Evolutionary conservation across 768 basidiomycete genomes (phyloP).

Genomic region (Tubosaeta sp.): DNA sequence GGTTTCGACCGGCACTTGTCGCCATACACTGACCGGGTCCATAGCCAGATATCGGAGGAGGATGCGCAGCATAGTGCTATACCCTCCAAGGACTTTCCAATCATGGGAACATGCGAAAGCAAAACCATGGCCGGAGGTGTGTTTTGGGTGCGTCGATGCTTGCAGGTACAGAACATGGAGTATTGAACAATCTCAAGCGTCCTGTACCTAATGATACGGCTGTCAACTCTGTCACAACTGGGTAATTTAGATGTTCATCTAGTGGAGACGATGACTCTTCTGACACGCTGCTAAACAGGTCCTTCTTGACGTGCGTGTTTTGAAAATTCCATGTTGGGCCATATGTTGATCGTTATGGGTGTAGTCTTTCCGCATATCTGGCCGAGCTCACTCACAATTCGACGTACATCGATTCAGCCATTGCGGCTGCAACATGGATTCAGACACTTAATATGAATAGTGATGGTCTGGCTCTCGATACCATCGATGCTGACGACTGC

Average conservation of each 20-base stretch:
- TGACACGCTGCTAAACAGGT: slow-evolving; percentile 19
- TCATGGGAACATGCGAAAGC: slow-evolving; percentile 42
- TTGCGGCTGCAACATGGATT: slow-evolving; percentile 47
- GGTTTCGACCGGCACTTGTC: background rate
- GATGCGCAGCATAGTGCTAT: slow-evolving; percentile 26
- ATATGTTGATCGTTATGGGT: background rate
- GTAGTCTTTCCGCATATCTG: slow-evolving; percentile 47
- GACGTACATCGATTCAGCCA: slow-evolving; percentile 45
- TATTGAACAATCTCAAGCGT: slow-evolving; percentile 27
- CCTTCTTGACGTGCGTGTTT: slow-evolving; percentile 37
- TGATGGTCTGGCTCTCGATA: slow-evolving; percentile 43
- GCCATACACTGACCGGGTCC: background rate
- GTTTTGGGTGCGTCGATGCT: slow-evolving; percentile 41
- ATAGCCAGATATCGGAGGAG: slow-evolving; percentile 34
- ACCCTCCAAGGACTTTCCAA: slow-evolving; percentile 39
- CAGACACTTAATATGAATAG: slow-evolving; percentile 41
- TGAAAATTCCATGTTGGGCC: background rate
- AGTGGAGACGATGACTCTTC: background rate
- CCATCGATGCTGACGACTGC: slow-evolving; percentile 45
- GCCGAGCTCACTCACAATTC: slow-evolving; percentile 42
- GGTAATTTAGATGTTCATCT: slow-evolving; percentile 27
- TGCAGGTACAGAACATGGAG: too few relatives aligned
- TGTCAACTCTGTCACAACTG: slow-evolving; percentile 50
- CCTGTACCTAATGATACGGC: slow-evolving; percentile 39
- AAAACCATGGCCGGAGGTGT: slow-evolving; percentile 52